These are phyloP conservation scores for Tetramitus jugosus DNA, from an alignment of 208 protist species.

Conservation along the genomic window DNA sequence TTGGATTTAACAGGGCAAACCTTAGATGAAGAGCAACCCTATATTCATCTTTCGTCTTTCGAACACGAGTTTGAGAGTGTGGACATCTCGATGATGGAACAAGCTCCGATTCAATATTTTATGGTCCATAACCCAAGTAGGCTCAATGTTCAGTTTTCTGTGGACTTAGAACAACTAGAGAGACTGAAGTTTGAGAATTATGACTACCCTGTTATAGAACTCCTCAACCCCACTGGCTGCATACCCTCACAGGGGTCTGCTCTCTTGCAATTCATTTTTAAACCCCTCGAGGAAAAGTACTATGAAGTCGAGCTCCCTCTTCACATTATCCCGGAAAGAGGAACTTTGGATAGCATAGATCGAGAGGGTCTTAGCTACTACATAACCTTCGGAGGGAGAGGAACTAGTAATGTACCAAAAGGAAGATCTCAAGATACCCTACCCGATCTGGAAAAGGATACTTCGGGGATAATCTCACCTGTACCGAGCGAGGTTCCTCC, in stretches of 20 bases:
- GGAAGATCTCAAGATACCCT: too few species aligned
- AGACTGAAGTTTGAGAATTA: background rate
- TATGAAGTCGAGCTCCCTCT: background rate
- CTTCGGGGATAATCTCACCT: too few species aligned
- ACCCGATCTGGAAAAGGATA: too few species aligned
- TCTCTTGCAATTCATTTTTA: background rate
- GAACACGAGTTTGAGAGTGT: background rate
- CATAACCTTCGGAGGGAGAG: background rate
- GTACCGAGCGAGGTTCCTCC: background rate
- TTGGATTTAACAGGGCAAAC: background rate
- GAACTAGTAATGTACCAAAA: too few species aligned
- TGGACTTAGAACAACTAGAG: background rate
- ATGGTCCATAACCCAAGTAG: background rate
- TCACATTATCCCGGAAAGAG: too few species aligned
- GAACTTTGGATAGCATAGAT: too few species aligned
- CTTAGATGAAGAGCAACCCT: background rate
- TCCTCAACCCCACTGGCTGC: background rate
- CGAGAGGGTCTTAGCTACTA: background rate
- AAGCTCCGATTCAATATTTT: background rate
- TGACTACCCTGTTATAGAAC: background rate
- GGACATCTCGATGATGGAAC: background rate
- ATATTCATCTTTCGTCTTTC: background rate
- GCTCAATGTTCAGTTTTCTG: background rate
- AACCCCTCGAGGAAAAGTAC: background rate
- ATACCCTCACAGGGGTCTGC: background rate